phyloP scores from a whole-genome alignment of 306 rosid species.

The Luffa acutangula region DNA sequence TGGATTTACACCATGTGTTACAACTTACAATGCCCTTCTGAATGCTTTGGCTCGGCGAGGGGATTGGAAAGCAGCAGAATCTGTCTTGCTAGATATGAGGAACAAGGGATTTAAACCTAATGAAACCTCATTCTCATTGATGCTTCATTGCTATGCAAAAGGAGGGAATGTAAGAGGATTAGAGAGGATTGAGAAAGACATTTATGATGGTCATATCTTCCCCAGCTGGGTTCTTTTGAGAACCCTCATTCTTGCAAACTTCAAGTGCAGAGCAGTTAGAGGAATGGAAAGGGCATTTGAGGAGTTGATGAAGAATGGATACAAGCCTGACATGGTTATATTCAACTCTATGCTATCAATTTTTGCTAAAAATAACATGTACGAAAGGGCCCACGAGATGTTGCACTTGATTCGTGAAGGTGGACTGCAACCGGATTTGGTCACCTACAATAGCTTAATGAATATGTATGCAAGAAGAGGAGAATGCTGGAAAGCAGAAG shows the following conservation, averaged over 20 bases:
- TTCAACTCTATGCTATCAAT: slow-evolving; percentile 77
- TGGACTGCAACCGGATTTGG: slow-evolving; percentile 68
- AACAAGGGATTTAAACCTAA: slow-evolving; percentile 72
- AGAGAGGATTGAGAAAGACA: slow-evolving; percentile 52
- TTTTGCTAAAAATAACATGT: slow-evolving; percentile 51
- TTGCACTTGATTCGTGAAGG: slow-evolving; percentile 33
- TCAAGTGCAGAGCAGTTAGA: slow-evolving; percentile 62
- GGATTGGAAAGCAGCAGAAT: slow-evolving; percentile 79
- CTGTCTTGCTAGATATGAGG: slow-evolving; percentile 64
- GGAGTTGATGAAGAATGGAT: slow-evolving; percentile 53
- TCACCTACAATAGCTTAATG: slow-evolving; percentile 77
- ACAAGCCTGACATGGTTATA: slow-evolving; percentile 76
- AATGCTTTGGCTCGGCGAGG: slow-evolving; percentile 81
- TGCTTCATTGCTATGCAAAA: slow-evolving; percentile 75
- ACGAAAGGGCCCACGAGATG: slow-evolving; percentile 60
- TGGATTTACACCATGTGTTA: slow-evolving; percentile 67
- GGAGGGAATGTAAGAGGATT: slow-evolving; percentile 67
- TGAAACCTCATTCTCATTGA: slow-evolving; percentile 75
- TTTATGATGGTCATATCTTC: slow-evolving; percentile 57
- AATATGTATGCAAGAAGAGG: slow-evolving; percentile 77
- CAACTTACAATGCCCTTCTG: slow-evolving; percentile 82
- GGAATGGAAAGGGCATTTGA: slow-evolving; percentile 84
- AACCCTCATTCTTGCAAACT: slow-evolving; percentile 65
- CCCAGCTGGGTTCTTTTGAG: slow-evolving; percentile 85
- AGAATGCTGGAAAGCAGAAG: slow-evolving; percentile 89